A percentile compares a stretch with the other conserved stretches of the same genome.
phyloP scores from a whole-genome alignment of 2,329 filamentous ascomycete species.

The Sporothrix inflata region DNA sequence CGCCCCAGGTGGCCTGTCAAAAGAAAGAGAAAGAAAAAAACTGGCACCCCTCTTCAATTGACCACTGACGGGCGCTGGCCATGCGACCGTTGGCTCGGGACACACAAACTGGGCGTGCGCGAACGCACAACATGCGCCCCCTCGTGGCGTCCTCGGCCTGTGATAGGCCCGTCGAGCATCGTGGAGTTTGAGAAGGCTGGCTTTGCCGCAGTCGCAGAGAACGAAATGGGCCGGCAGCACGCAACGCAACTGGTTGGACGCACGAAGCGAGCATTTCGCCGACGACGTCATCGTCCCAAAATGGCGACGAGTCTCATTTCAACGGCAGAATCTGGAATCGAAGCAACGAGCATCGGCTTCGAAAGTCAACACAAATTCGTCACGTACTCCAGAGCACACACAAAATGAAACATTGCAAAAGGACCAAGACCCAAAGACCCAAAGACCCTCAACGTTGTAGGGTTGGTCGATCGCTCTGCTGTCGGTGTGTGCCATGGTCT shows the following conservation, averaged over 20 bases:
- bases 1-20: not conserved
- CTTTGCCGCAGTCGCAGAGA: not conserved
- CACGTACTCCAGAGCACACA: too few species aligned
- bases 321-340: not conserved
- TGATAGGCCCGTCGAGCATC: conserved; percentile 22
- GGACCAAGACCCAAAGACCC: too few species aligned
- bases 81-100: conserved; percentile 5
- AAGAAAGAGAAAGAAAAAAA: not conserved
- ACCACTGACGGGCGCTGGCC: conserved; percentile 1
- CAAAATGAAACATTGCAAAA: not conserved
- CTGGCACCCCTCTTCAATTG: not conserved
- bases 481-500: not conserved
- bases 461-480: conserved; percentile 1
- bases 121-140: not conserved
- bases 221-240: not conserved
- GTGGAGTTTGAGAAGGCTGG: conserved; percentile 24
- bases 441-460: not conserved
- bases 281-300: conserved; percentile 25
- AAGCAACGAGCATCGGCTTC: too few species aligned
- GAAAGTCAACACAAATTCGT: too few species aligned
- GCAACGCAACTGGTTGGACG: not conserved
- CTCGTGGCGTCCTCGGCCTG: not conserved
- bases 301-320: conserved; percentile 1
- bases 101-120: not conserved
- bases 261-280: conserved; percentile 27